Evolutionary conservation across 202 grass and related monocot species (phyloP).

Genomic region (Carex arenaria): DNA sequence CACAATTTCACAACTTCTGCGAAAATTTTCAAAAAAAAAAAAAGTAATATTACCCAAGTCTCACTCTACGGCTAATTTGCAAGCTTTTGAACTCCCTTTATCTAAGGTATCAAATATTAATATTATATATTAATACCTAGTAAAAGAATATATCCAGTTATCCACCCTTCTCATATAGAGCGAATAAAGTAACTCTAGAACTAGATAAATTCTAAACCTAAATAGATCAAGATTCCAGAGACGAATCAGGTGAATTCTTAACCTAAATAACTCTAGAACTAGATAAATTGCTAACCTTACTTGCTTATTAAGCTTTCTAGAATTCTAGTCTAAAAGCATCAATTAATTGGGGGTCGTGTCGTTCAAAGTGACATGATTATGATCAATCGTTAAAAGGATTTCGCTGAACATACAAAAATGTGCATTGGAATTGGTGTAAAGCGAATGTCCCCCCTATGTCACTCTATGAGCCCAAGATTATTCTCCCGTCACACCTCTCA

Average conservation of each 20-base stretch:
- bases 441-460: slow-evolving; percentile 3
- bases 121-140: neutral
- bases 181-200: neutral
- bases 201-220: neutral
- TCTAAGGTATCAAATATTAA: neutral
- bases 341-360: neutral
- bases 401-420: neutral
- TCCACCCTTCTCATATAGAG: neutral
- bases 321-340: neutral
- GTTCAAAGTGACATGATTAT: slow-evolving; percentile 15
- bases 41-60: no score
- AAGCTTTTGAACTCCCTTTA: neutral
- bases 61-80: no score
- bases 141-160: neutral
- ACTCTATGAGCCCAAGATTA: slow-evolving; percentile 3
- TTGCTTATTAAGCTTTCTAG: neutral
- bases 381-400: slow-evolving; percentile 1
- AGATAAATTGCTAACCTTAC: neutral
- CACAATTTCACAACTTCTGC: no score
- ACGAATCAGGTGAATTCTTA: neutral
- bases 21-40: no score
- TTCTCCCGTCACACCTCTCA: neutral
- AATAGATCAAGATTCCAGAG: neutral
- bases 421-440: slow-evolving; percentile 2
- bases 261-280: neutral